Evolutionary conservation across 2,329 filamentous ascomycete species (phyloP), one percentile per base, ranked within the genome.

Genomic region (Sclerotinia minor): DNA sequence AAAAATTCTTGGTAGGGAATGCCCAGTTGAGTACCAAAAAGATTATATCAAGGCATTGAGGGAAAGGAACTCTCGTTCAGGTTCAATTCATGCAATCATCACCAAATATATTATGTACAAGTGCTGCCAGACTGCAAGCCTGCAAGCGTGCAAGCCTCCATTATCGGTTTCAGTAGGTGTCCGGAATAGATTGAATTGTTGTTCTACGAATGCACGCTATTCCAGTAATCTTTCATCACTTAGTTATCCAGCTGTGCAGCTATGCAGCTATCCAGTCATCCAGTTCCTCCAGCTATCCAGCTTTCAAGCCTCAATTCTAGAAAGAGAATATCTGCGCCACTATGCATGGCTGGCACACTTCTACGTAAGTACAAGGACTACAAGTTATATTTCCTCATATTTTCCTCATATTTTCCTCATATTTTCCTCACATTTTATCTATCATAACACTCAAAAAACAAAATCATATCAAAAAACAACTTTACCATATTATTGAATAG

Each of bases 121-220:
- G 47, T 49, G n/a, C 3, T 49, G 11, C 47, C 11, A n/a, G 6
- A 21, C 45, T 6, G 26, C 26, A 32, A 19, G 29, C 35, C 52
- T 55, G 53, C n/a, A 57, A 19, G 29, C 35, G 29, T 55, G 53
- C n/a, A 57, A 57, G n/a, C n/a, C 54, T 57, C 54, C 54, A 57
- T 24, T 58, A 29, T 38, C 55, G 29, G 55, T 29, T 59, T 59
- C 38, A 45, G 38, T 41, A 15, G 13, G 38, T 17, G 38, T 41
- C 15, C 38, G 38, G 38, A 41, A 15, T 41, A 41, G 38, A 41
- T 41, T 41, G 38, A 41, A 41, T 41, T 15, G 13, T 41, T 41
- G 38, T 41, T 41, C 1, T 41, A 41, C 38, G 38, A 2, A 41
- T 41, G 4, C 15, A 41, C 38, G 13, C 38, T 17, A 15, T 41